Conservation (phyloP, 139 green algal genomes). For the Closterium sp. region DNA sequence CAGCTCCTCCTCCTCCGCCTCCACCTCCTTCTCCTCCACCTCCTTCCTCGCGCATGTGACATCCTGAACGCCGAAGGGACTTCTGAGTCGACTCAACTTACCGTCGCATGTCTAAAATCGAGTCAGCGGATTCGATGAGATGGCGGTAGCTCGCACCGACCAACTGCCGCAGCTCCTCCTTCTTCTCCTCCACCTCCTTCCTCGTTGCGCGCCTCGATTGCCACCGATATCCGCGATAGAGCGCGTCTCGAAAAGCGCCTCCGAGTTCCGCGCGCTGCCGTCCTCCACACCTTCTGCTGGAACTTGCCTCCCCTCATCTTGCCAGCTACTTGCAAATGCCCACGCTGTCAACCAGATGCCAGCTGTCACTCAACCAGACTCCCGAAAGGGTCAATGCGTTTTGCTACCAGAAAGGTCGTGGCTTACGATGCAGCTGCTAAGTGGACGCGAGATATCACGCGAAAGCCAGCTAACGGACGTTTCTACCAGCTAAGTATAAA, state of each 20-base stretch:
- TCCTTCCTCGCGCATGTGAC: constrained; percentile 69
- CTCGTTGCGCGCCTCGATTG: constrained; percentile 78
- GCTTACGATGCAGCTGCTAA: no score
- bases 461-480: no score
- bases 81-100: constrained; percentile 74
- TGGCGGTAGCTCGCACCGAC: constrained; percentile 80
- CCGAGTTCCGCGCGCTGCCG: constrained; percentile 49
- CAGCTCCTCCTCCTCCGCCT: constrained; percentile 85
- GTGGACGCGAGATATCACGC: no score
- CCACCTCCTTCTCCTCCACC: constrained; percentile 84
- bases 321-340: no score
- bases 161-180: constrained; percentile 77
- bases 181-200: constrained; percentile 87
- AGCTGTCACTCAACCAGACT: no score
- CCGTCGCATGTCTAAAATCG: constrained; percentile 68
- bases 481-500: no score
- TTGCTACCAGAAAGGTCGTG: no score
- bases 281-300: constrained; percentile 47
- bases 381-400: no score
- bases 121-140: constrained; percentile 34
- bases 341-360: background rate
- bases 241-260: constrained; percentile 79
- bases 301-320: constrained; percentile 46
- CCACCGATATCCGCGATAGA: constrained; percentile 75
- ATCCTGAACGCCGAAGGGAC: no score